Evolutionary conservation across 805 yeast species (phyloP).

Genomic region (Candida broadrunensis): DNA sequence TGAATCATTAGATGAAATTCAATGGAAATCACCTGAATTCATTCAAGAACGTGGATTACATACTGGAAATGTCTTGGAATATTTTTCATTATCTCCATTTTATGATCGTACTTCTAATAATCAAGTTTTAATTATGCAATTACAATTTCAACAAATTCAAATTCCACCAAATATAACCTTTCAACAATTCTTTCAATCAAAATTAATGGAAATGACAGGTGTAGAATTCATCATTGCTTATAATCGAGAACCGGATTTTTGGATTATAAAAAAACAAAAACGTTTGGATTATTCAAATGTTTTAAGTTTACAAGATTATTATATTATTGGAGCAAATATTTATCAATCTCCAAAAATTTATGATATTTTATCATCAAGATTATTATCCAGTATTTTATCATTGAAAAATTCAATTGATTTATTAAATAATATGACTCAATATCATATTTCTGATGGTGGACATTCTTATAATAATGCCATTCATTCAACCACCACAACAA

Average conservation of each 20-base stretch:
- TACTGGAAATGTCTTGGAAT: conserved; percentile 88
- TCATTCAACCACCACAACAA: conserved; percentile 6
- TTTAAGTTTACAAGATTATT: conserved; percentile 70
- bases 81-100: conserved; percentile 91
- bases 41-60: conserved; percentile 83
- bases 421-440: conserved; percentile 30
- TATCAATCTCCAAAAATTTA: conserved; percentile 84
- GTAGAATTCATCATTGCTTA: conserved; percentile 75
- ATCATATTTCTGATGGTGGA: conserved; percentile 32
- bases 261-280: conserved; percentile 85
- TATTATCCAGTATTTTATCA: conserved; percentile 38
- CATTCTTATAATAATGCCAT: conserved; percentile 17
- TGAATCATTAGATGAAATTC: conserved; percentile 74
- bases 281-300: conserved; percentile 47
- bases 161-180: conserved; percentile 22
- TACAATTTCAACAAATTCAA: conserved; percentile 65
- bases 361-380: conserved; percentile 68
- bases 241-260: conserved; percentile 85
- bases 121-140: conserved; percentile 93
- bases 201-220: conserved; percentile 77
- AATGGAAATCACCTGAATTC: conserved; percentile 98
- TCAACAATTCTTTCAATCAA: conserved; percentile 45
- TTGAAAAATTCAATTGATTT: conserved; percentile 32
- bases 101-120: conserved; percentile 92
- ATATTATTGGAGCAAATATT: conserved; percentile 86